Percentiles rank a stretch among this genome's conserved stretches.
Evolutionary conservation across 768 basidiomycete genomes (phyloP).

Genomic region (Leucosporidium creatinivorum): DNA sequence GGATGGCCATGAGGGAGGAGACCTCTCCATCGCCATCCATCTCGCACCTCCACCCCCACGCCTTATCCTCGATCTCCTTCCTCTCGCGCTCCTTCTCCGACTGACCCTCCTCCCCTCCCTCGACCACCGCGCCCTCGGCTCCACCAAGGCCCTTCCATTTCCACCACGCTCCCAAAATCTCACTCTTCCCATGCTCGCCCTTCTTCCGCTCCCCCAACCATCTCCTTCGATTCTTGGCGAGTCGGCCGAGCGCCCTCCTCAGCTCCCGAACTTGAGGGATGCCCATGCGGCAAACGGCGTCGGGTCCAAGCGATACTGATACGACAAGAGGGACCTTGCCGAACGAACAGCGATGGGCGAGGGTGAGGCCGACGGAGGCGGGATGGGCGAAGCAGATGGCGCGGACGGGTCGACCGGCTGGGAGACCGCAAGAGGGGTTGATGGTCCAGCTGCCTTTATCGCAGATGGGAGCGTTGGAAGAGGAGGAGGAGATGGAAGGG

Average conservation of each 20-base stretch:
- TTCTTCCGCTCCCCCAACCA: background rate
- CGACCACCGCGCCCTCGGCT: background rate
- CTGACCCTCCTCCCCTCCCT: background rate
- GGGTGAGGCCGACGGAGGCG: constrained; percentile 16
- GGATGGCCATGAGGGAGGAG: constrained; percentile 8
- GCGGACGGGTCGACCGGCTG: constrained; percentile 7
- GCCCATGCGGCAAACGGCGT: constrained; percentile 23
- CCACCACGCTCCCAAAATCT: constrained; percentile 10
- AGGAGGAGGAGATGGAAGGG: background rate
- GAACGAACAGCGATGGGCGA: constrained; percentile 10
- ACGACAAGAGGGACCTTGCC: constrained; percentile 23
- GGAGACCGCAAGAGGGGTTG: background rate
- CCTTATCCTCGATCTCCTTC: constrained; percentile 12
- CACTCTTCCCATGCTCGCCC: background rate
- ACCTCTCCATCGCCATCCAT: constrained; percentile 7
- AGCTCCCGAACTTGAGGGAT: constrained; percentile 21
- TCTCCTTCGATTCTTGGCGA: constrained; percentile 1
- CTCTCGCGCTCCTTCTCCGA: background rate
- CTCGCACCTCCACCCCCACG: constrained; percentile 5
- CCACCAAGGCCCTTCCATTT: constrained; percentile 3
- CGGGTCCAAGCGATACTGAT: constrained; percentile 15
- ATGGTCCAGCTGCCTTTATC: constrained; percentile 1
- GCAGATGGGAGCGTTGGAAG: background rate
- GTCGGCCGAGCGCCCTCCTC: constrained; percentile 20
- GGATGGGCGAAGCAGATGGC: constrained; percentile 29